Evolutionary conservation across 352 stramenopile species (phyloP).

Genomic region (Hyaloperonospora arabidopsidis): DNA sequence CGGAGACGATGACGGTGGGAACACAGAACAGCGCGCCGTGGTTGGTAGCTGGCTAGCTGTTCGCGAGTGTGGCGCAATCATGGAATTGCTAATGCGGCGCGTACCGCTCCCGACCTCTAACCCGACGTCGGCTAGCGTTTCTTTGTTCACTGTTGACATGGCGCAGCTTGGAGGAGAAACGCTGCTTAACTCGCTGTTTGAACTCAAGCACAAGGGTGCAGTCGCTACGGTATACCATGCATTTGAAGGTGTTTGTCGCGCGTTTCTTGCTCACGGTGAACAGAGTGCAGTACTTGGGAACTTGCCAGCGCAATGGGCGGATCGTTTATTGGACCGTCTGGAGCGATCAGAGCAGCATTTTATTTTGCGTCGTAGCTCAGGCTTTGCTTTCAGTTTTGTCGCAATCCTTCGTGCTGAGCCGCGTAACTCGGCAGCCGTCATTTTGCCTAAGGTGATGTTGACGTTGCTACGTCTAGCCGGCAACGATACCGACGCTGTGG

Average conservation of each 20-base stretch:
- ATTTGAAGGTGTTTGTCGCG: slow-evolving; percentile 81
- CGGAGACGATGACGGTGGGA: slow-evolving; percentile 39
- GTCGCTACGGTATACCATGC: slow-evolving; percentile 75
- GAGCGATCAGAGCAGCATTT: slow-evolving; percentile 80
- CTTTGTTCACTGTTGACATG: slow-evolving; percentile 48
- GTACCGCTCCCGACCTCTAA: slow-evolving; percentile 37
- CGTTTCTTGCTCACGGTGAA: slow-evolving; percentile 61
- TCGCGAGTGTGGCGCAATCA: slow-evolving; percentile 70
- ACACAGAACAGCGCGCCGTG: slow-evolving; percentile 67
- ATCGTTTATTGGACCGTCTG: slow-evolving; percentile 64
- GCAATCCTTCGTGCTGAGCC: slow-evolving; percentile 82
- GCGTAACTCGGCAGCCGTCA: slow-evolving; percentile 65
- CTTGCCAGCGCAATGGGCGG: slow-evolving; percentile 66
- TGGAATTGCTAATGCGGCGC: slow-evolving; percentile 67
- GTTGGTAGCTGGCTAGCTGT: slow-evolving; percentile 83
- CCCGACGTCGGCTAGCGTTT: slow-evolving; percentile 6
- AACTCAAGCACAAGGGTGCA: slow-evolving; percentile 85
- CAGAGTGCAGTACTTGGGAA: slow-evolving; percentile 40
- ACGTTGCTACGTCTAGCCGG: slow-evolving; percentile 57
- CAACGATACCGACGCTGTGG: slow-evolving; percentile 46
- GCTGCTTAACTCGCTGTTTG: slow-evolving; percentile 75
- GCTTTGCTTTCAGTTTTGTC: slow-evolving; percentile 85
- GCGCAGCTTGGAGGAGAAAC: slow-evolving; percentile 55
- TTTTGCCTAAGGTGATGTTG: slow-evolving; percentile 68
- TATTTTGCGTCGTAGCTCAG: slow-evolving; percentile 78